A percentile compares a stretch with the other conserved stretches of the same genome.
These are phyloP conservation scores for Lactarius hengduanensis DNA, from an alignment of 768 basidiomycete genomes.

Conservation along the genomic window DNA sequence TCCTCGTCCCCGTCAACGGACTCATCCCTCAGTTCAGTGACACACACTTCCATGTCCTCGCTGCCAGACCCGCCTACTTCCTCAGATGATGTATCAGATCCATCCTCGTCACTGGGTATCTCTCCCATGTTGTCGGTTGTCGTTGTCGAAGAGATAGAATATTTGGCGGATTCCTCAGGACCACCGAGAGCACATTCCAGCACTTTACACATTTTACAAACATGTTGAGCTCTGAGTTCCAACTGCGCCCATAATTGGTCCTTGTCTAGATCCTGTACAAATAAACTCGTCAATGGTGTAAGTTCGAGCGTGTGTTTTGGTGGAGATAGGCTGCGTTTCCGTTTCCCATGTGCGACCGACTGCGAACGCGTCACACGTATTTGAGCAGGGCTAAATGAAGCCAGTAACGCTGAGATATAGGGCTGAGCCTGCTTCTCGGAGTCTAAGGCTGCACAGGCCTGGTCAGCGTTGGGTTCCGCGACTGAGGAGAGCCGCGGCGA, in stretches of 20 bases:
- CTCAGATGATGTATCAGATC: slow-evolving; percentile 21
- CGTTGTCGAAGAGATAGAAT: slow-evolving; percentile 34
- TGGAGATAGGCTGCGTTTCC: slow-evolving; percentile 44
- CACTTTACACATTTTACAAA: slow-evolving; percentile 69
- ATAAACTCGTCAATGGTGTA: slow-evolving; percentile 78
- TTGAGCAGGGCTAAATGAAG: slow-evolving; percentile 61
- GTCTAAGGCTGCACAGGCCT: slow-evolving; percentile 50
- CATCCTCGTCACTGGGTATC: slow-evolving; percentile 36
- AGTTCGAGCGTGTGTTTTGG: slow-evolving; percentile 40
- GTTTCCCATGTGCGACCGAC: slow-evolving; percentile 44
- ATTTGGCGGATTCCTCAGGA: slow-evolving; percentile 36
- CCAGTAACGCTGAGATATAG: slow-evolving; percentile 63
- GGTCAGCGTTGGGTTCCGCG: slow-evolving; percentile 8
- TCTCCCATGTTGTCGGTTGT: slow-evolving; percentile 32
- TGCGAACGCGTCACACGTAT: slow-evolving; percentile 78
- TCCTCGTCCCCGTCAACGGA: slow-evolving; percentile 26
- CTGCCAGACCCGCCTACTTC: slow-evolving; percentile 32
- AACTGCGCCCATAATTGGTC: slow-evolving; percentile 95
- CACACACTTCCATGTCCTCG: slow-evolving; percentile 32
- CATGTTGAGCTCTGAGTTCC: slow-evolving; percentile 70
- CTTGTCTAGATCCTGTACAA: slow-evolving; percentile 72
- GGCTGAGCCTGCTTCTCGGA: slow-evolving; percentile 65
- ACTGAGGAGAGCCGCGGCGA: slow-evolving; percentile 31
- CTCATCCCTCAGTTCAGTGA: slow-evolving; percentile 29
- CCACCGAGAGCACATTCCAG: slow-evolving; percentile 65